These are phyloP conservation scores for Rostrohypoxylon terebratum DNA, from an alignment of 495 filamentous ascomycete genomes.

Conservation along the genomic window DNA sequence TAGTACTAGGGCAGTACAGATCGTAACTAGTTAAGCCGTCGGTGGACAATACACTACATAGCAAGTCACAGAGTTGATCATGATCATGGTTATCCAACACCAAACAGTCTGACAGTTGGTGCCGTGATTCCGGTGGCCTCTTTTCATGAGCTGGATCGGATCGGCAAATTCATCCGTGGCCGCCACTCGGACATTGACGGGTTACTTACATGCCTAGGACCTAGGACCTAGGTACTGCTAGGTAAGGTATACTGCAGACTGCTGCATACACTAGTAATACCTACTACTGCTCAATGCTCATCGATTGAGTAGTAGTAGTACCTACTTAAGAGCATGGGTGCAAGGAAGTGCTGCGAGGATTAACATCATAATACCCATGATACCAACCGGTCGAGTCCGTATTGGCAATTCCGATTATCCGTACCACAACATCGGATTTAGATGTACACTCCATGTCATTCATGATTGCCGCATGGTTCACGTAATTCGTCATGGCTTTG, in stretches of 20 bases:
- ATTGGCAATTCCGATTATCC: slow-evolving; percentile 41
- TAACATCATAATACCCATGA: neutral
- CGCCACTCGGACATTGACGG: slow-evolving; percentile 28
- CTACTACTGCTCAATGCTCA: neutral
- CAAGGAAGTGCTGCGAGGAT: neutral
- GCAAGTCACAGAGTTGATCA: neutral
- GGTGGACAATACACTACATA: neutral
- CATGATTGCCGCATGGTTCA: slow-evolving; percentile 23
- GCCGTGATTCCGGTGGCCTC: slow-evolving; percentile 34
- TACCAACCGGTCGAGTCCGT: neutral
- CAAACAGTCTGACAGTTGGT: slow-evolving; percentile 10
- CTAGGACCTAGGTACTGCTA: no score
- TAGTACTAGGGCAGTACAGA: neutral
- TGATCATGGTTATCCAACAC: neutral
- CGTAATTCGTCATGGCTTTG: slow-evolving; percentile 33
- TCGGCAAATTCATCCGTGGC: slow-evolving; percentile 19
- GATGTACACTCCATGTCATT: slow-evolving; percentile 6
- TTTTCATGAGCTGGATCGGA: neutral
- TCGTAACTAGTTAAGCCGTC: neutral
- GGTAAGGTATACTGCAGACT: no score
- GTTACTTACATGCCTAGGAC: neutral
- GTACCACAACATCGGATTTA: slow-evolving; percentile 37
- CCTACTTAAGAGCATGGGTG: neutral
- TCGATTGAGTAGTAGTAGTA: neutral
- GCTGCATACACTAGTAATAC: no score